Evolutionary conservation across 441 rosid genomes (phyloP), one percentile per base, ranked within the genome.

Genomic region (Croton laevigatus): DNA sequence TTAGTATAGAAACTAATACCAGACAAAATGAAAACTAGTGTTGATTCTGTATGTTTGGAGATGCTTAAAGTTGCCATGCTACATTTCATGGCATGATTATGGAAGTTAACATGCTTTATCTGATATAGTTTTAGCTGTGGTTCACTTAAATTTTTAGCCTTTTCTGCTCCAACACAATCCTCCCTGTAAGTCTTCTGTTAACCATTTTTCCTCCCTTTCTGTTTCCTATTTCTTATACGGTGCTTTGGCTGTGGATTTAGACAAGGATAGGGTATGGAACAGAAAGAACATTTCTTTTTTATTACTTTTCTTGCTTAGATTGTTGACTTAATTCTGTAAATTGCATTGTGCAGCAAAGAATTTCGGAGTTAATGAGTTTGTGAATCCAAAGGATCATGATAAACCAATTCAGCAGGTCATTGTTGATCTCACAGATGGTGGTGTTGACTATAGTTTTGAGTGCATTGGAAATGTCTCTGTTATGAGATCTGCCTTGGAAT

Each of bases 391-490:
- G 82, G 99, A 95, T 45, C 89, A 92, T 17, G 86, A 87, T 34
- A 84, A 91, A 80, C 98, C 98, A 69, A 91, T 95, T 58, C 99
- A 92, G 78, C 89, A 90, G 83, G 96, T 89, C 76, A 51, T 94
- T 76, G 86, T 89, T 45, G 97, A 91, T 67, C 91, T 85, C 79
- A 94, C 97, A 6, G 98, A 94, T 80, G 98, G 99, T 20, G 99
- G 99, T 58, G 98, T 94, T 68, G 98, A 91, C 84, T 91, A 94
- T 76, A 94, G 97, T 79, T 91, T 91, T 74, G 98, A 94, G 78
- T 94, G 97, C 55, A 90, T 94, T 12, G 97, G 98, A 65, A 94
- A 94, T 81, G 98, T 94, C 68, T 82, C 95, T 10, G 86, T 89
- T 22, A 94, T 90, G 98, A 87, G 97, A 85, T 88, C 97, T 66